Conservation (phyloP, 768 basidiomycete species). For the Dendrothele bispora region DNA sequence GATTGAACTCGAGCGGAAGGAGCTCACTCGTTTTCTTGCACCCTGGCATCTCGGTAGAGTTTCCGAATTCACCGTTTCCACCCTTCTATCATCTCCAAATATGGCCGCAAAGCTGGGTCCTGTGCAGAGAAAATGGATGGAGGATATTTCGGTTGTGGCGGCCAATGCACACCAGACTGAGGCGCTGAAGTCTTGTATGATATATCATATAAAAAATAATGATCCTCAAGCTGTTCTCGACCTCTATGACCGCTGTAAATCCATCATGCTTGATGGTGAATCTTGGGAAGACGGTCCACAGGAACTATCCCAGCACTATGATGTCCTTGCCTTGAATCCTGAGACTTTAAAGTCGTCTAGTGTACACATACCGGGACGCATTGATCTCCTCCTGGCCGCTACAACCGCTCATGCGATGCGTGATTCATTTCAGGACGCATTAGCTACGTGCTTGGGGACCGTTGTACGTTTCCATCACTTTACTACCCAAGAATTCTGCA, state of each 20-base stretch:
- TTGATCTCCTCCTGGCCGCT: conserved; percentile 47
- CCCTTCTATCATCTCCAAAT: conserved; percentile 23
- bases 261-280: conserved; percentile 20
- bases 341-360: conserved; percentile 9
- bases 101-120: conserved; percentile 21
- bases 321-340: conserved; percentile 23
- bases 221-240: conserved; percentile 42
- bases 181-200: conserved; percentile 52
- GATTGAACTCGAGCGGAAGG: conserved; percentile 40
- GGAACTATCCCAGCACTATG: conserved; percentile 17
- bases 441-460: conserved; percentile 41
- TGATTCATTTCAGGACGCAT: conserved; percentile 56
- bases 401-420: conserved; percentile 62
- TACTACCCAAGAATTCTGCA: conserved; percentile 39
- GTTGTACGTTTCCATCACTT: conserved; percentile 34
- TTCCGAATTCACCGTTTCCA: conserved; percentile 32
- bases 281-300: conserved; percentile 15
- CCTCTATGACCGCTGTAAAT: conserved; percentile 42
- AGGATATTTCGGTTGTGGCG: conserved; percentile 50
- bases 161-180: conserved; percentile 44
- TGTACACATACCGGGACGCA: conserved; percentile 28
- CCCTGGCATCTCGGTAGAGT: conserved; percentile 36
- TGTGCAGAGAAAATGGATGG: conserved; percentile 28
- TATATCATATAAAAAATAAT: conserved; percentile 37
- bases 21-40: conserved; percentile 47